A percentile compares a stretch with the other conserved stretches of the same genome.
Conservation (phyloP, 495 filamentous ascomycete species). For the Aspergillus avenaceus region DNA sequence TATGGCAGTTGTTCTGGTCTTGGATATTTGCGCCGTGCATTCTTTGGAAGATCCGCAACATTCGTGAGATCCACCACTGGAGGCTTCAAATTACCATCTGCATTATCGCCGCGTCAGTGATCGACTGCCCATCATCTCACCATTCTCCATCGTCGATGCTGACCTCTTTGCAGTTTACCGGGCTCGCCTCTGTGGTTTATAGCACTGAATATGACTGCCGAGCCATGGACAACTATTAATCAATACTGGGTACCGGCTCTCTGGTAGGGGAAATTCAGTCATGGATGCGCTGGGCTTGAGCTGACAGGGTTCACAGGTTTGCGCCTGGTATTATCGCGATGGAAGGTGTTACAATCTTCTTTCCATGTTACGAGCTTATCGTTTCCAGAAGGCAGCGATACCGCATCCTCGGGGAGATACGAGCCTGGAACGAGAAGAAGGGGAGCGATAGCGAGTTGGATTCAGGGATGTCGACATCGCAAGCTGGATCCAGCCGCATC, state of each 20-base stretch:
- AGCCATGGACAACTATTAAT: slow-evolving; percentile 49
- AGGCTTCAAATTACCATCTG: slow-evolving; percentile 51
- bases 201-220: slow-evolving; percentile 45
- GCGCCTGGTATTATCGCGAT: slow-evolving; percentile 45
- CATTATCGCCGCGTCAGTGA: slow-evolving; percentile 47
- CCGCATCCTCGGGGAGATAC: slow-evolving; percentile 7
- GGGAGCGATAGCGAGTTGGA: slow-evolving; percentile 2
- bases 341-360: slow-evolving; percentile 38
- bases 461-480: slow-evolving; percentile 10
- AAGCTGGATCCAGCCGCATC: slow-evolving; percentile 19
- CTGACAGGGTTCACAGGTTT: slow-evolving; percentile 30
- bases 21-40: slow-evolving; percentile 45
- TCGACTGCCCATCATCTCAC: background rate
- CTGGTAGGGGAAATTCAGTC: slow-evolving; percentile 39
- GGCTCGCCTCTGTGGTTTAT: slow-evolving; percentile 58
- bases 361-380: slow-evolving; percentile 43
- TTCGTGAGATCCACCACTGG: slow-evolving; percentile 57
- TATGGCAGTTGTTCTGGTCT: slow-evolving; percentile 59
- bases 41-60: slow-evolving; percentile 31
- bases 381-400: slow-evolving; percentile 30
- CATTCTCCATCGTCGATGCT: slow-evolving; percentile 1
- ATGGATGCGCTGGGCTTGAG: background rate
- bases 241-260: slow-evolving; percentile 42
- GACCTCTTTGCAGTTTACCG: slow-evolving; percentile 42
- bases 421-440: slow-evolving; percentile 14